phyloP scores from a whole-genome alignment of 2,329 filamentous ascomycete genomes.

The Hypoxylon rubiginosum region DNA sequence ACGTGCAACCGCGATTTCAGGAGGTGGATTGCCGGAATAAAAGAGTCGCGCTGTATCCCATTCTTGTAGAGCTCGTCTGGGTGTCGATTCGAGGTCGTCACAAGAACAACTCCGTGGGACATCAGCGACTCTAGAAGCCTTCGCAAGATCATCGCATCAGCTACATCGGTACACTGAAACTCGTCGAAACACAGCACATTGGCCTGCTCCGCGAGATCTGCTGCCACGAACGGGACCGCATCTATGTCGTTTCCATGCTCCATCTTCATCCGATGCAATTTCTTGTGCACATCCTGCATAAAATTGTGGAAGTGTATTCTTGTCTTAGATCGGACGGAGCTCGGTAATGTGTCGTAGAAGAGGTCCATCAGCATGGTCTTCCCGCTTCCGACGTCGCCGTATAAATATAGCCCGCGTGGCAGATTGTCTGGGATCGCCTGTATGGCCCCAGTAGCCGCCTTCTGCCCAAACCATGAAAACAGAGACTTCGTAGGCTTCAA shows the following conservation, averaged over 20 bases:
- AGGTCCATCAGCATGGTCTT: slow-evolving; percentile 99
- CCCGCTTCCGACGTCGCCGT: slow-evolving; percentile 94
- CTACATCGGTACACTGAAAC: slow-evolving; percentile 98
- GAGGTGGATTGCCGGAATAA: slow-evolving; percentile 94
- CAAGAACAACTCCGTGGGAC: slow-evolving; percentile 95
- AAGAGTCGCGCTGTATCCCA: slow-evolving; percentile 94
- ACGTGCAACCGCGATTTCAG: slow-evolving; percentile 87
- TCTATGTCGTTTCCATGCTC: slow-evolving; percentile 90
- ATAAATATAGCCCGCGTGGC: slow-evolving; percentile 93
- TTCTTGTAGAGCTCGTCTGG: slow-evolving; percentile 98
- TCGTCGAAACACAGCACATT: slow-evolving; percentile 97
- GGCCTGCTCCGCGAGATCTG: slow-evolving; percentile 88
- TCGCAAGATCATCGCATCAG: slow-evolving; percentile 97
- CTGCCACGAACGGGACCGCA: slow-evolving; percentile 90
- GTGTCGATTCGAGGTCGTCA: slow-evolving; percentile 97
- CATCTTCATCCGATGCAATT: slow-evolving; percentile 91
- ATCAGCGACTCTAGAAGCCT: slow-evolving; percentile 89
- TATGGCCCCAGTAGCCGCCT: slow-evolving; percentile 56
- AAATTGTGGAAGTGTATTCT: slow-evolving; percentile 99
- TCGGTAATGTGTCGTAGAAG: slow-evolving; percentile 92
- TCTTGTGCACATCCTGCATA: slow-evolving; percentile 97
- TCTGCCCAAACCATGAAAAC: slow-evolving; percentile 71
- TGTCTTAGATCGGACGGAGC: slow-evolving; percentile 83
- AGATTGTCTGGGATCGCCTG: slow-evolving; percentile 76
- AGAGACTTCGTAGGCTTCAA: slow-evolving; percentile 70